Base-by-base conservation (phyloP, 2,329 filamentous ascomycete genomes). In the Phyllosticta citrichinensis region DNA sequence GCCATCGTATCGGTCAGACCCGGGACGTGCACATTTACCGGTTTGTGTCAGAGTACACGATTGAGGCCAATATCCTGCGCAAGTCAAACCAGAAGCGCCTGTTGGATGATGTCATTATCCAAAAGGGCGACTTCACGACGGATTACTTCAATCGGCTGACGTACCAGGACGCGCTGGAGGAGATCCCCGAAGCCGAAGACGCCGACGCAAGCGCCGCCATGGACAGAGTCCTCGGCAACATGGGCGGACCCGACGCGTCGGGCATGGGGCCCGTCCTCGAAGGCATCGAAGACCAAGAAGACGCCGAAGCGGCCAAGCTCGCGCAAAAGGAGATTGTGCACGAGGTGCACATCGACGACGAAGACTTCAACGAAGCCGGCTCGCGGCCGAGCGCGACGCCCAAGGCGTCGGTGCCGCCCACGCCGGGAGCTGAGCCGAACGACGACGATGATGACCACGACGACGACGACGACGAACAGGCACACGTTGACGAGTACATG, bases 31-130 rank as follows among this genome's bases (percentile, higher is more conserved):
- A 97, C 73, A 97, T 99, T 62, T 99, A 97, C 76, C 91, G 80
- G 62, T 79, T 81, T 66, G 79, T 81, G 60, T 75, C 71, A 63
- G 79, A 81, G 65, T 78, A 79, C 68, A 99, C 94, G 0, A 97
- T 99, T 63, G 94, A 99, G 74, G 93, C 93, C 69, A 99, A 99
- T 70, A 99, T 99, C 63, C 79, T 99, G 50, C 89, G 93, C 65
- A 97, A 97, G 70, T 91, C 91, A 12, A 95, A 94, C 58, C 94
- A 99, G 74, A 99, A 99, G 77, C 89, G 95, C 68, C 91, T 99
- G 84, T 82, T 99, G 0, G 94, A 99, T 68, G 94, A 99, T 65
- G 91, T 99, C 8, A 92, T 99, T 61, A 99, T 99, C 66, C 95
- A 99, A 71, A 94, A 97, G 72, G 94, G 94, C 64, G 91, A 93